Conservation (phyloP, 352 stramenopile genomes). For the Phytophthora lateralis region DNA sequence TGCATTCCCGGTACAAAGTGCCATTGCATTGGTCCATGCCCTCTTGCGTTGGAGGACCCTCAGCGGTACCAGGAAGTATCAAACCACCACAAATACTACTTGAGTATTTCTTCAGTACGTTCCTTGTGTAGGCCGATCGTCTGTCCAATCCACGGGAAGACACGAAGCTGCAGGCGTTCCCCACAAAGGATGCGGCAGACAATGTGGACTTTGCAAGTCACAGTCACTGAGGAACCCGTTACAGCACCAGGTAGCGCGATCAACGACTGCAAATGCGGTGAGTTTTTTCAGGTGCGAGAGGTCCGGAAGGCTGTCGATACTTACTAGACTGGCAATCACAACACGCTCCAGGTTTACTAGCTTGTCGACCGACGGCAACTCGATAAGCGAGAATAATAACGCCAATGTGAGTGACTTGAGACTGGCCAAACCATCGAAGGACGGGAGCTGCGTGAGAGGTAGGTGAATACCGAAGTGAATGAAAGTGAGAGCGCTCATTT, state of each 20-base stretch:
- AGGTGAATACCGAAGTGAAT: conserved; percentile 26
- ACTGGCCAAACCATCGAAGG: conserved; percentile 25
- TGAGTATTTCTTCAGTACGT: neutral
- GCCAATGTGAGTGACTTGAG: conserved; percentile 31
- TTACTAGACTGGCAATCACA: conserved; percentile 9
- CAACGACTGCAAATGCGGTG: conserved; percentile 1
- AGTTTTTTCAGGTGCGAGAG: conserved; percentile 18
- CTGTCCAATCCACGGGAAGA: neutral
- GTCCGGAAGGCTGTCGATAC: conserved; percentile 13
- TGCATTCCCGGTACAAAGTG: conserved; percentile 25
- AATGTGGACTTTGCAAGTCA: conserved; percentile 19
- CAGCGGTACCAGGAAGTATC: neutral
- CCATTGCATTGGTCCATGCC: conserved; percentile 22
- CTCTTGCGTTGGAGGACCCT: neutral
- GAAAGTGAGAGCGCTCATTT: conserved; percentile 34
- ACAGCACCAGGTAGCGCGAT: conserved; percentile 21
- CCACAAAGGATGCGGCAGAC: conserved; percentile 10
- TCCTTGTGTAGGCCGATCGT: neutral
- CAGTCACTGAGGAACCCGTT: conserved; percentile 31
- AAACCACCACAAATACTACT: neutral
- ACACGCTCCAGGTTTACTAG: conserved; percentile 22
- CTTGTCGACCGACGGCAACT: conserved; percentile 15
- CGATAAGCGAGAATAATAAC: neutral
- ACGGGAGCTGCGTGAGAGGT: conserved; percentile 13
- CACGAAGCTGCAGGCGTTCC: conserved; percentile 9